Percentiles rank a stretch among this genome's conserved stretches.
Conservation (phyloP, 768 basidiomycete species). For the Coprinellus aureogranulatus region DNA sequence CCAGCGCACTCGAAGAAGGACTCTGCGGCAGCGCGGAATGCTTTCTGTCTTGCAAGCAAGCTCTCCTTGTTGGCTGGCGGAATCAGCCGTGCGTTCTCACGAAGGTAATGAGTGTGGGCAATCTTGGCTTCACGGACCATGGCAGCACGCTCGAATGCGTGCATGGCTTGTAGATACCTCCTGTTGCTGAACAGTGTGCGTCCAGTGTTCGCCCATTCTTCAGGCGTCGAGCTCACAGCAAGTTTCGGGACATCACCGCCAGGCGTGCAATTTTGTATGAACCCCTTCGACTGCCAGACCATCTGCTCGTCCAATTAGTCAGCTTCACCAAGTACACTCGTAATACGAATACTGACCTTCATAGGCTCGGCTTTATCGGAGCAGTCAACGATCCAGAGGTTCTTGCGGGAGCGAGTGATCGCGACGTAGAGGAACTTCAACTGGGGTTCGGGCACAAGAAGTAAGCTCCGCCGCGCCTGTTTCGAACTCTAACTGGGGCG, state of each 20-base stretch:
- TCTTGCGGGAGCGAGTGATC: constrained; percentile 65
- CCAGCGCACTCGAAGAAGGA: constrained; percentile 9
- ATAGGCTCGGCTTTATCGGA: constrained; percentile 57
- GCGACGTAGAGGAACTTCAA: constrained; percentile 71
- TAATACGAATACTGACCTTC: constrained; percentile 39
- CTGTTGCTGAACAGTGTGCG: constrained; percentile 37
- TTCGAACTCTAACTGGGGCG: neutral
- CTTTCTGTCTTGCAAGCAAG: constrained; percentile 17
- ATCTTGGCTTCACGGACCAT: constrained; percentile 38
- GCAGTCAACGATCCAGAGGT: constrained; percentile 67
- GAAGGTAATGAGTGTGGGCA: constrained; percentile 52
- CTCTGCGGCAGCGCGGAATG: constrained; percentile 22
- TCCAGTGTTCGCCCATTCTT: constrained; percentile 37
- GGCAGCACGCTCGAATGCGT: neutral
- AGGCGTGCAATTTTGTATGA: constrained; percentile 49
- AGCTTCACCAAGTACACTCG: neutral
- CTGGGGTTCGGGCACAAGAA: too few species aligned
- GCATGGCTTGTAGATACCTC: constrained; percentile 50
- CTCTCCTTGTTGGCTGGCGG: constrained; percentile 20
- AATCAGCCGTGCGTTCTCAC: constrained; percentile 45
- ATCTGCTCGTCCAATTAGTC: constrained; percentile 29
- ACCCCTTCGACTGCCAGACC: constrained; percentile 47
- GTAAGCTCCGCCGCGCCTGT: neutral
- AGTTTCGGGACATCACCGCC: constrained; percentile 50
- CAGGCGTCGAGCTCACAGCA: constrained; percentile 49